Evolutionary conservation across 208 protist genomes (phyloP), one percentile per base, ranked within the genome.

Genomic region (Naegleria gruberi): DNA sequence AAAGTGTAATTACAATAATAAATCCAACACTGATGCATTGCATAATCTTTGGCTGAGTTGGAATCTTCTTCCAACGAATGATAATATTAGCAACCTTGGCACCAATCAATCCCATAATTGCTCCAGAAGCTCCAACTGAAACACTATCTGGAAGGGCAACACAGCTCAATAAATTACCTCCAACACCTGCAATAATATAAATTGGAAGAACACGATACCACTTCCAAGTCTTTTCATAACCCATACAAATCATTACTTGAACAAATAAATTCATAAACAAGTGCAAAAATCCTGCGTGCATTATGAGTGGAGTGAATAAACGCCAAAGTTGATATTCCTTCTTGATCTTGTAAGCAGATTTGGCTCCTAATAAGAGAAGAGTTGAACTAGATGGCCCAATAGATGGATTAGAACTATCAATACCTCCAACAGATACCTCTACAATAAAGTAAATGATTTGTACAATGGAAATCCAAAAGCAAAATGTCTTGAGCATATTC

Each of bases 361-460:
- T 88, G 12, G 84, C 84, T 30, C 84, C 84, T 30, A 88, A 43
- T 65, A 8, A 40, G 2, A 41, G n/a, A 6, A 88, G 26, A 10
- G 84, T 88, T 26, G 4, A 0, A 65, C 23, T n/a, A 0, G 43
- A 40, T 42, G 84, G 84, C 41, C 84, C 84, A 26, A 88, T 43
- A 4, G 37, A 34, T n/a, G 84, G 19, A 65, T 88, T 88, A 43
- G 42, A 19, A 30, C n/a, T 5, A 41, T 40, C 84, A 42, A 30
- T 40, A 7, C 26, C 45, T 12, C 41, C 41, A 85, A 46, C 37
- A 1, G 6, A 51, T 7, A 88, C 10, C 30, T 47, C 45, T 23
- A 88, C 84, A 88, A 88, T 88, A 65, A 88, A 88, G n/a, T 88
- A 88, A 43, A 88, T 65, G 26, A 88, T 26, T 65, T 88, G 45